Conservation (phyloP, 2,329 filamentous ascomycete genomes). For the Fusarium nelsonii region DNA sequence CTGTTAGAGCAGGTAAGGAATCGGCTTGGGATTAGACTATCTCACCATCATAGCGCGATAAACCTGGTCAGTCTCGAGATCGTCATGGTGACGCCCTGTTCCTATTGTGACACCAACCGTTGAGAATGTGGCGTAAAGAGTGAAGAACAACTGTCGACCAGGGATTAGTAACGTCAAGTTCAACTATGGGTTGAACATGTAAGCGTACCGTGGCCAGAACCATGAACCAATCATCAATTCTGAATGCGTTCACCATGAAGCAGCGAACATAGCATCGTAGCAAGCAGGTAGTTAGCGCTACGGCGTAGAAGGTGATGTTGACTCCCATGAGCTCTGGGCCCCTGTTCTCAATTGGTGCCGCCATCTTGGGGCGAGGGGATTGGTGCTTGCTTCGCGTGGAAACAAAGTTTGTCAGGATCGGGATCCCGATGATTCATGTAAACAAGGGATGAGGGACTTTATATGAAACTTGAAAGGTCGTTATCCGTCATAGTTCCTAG, state of each 20-base stretch:
- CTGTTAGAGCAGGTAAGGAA: not conserved
- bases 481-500: not conserved
- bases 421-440: not conserved
- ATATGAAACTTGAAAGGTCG: slow-evolving; percentile 11
- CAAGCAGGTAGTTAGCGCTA: slow-evolving; percentile 45
- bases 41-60: slow-evolving; percentile 51
- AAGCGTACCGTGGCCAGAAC: slow-evolving; percentile 47
- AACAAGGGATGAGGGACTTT: slow-evolving; percentile 6
- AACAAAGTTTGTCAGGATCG: slow-evolving; percentile 20
- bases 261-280: slow-evolving; percentile 53
- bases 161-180: slow-evolving; percentile 35
- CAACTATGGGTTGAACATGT: not conserved
- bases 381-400: not conserved
- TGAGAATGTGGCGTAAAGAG: slow-evolving; percentile 28
- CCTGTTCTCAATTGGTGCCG: slow-evolving; percentile 44
- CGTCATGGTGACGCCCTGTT: slow-evolving; percentile 52
- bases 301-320: slow-evolving; percentile 47
- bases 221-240: slow-evolving; percentile 56
- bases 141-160: slow-evolving; percentile 47
- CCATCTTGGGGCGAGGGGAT: slow-evolving; percentile 24
- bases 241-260: slow-evolving; percentile 52
- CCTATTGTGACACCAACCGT: slow-evolving; percentile 51
- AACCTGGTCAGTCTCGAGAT: slow-evolving; percentile 45
- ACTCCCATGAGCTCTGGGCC: slow-evolving; percentile 51
- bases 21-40: not conserved